Evolutionary conservation across 2,329 filamentous ascomycete species (phyloP).

Genomic region (Pseudocercospora ulei): DNA sequence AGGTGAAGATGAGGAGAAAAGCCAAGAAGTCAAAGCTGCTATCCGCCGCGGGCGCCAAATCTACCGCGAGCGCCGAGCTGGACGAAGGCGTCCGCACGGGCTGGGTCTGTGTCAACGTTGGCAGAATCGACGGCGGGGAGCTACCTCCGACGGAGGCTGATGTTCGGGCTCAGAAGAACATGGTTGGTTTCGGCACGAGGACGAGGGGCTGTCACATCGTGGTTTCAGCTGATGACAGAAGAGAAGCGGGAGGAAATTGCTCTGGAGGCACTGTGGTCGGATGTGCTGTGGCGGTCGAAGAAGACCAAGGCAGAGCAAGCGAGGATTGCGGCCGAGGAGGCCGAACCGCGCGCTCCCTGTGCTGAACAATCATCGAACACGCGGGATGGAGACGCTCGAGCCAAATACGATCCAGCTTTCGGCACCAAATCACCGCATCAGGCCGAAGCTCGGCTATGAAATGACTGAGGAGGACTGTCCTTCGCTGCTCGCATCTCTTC

Average conservation of each 20-base stretch:
- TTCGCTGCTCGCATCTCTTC: too few relatives aligned
- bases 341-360: too few relatives aligned
- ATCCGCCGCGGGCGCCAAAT: constrained; percentile 55
- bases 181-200: constrained; percentile 66
- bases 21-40: constrained; percentile 72
- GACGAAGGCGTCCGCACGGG: constrained; percentile 87
- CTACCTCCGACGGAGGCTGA: constrained; percentile 42
- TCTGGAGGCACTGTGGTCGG: constrained; percentile 54
- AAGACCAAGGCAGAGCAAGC: constrained; percentile 24
- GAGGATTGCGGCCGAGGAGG: constrained; percentile 5
- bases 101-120: constrained; percentile 92
- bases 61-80: constrained; percentile 49
- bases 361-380: too few relatives aligned
- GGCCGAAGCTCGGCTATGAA: too few relatives aligned
- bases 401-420: too few relatives aligned
- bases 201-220: constrained; percentile 53
- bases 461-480: too few relatives aligned
- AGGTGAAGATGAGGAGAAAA: constrained; percentile 71
- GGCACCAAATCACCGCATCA: too few relatives aligned
- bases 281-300: constrained; percentile 23
- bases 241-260: constrained; percentile 59
- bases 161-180: constrained; percentile 42
- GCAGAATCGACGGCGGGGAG: constrained; percentile 59
- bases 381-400: too few relatives aligned
- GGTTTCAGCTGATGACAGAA: constrained; percentile 61